phyloP scores from a whole-genome alignment of 441 rosid species.

The Aleurites moluccanus region DNA sequence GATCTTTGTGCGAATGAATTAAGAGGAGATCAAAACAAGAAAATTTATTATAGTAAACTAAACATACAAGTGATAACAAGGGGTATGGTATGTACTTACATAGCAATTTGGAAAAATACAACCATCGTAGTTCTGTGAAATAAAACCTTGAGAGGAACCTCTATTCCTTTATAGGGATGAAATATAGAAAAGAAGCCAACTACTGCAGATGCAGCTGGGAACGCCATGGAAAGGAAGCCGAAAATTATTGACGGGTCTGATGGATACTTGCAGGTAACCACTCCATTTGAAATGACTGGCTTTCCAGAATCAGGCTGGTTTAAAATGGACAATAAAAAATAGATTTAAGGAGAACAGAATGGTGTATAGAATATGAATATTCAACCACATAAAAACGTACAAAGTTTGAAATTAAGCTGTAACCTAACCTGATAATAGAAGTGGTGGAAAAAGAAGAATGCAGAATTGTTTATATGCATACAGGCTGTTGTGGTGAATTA shows the following conservation, averaged over 20 bases:
- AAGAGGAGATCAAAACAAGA: not conserved
- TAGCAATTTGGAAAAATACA: not conserved
- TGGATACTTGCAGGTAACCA: not conserved
- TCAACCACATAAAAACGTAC: not conserved
- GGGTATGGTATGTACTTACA: not conserved
- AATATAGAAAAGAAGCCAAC: slow-evolving; percentile 59
- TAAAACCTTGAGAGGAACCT: slow-evolving; percentile 56
- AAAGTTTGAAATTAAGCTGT: too few relatives aligned
- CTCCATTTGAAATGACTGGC: not conserved
- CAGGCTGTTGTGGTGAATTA: too few relatives aligned
- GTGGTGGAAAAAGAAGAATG: too few relatives aligned
- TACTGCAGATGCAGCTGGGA: slow-evolving; percentile 42
- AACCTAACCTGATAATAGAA: too few relatives aligned
- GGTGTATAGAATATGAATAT: too few relatives aligned
- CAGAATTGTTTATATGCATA: too few relatives aligned
- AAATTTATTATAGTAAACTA: too few relatives aligned
- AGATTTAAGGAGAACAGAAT: not conserved
- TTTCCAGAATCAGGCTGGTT: not conserved
- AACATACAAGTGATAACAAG: too few relatives aligned
- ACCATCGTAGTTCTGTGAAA: slow-evolving; percentile 40
- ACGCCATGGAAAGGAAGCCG: too few relatives aligned
- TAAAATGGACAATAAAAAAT: not conserved
- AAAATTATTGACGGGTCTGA: not conserved
- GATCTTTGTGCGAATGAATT: not conserved
- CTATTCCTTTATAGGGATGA: slow-evolving; percentile 65